Conservation (phyloP, 345 rosid genomes). For the Linum trigynum region DNA sequence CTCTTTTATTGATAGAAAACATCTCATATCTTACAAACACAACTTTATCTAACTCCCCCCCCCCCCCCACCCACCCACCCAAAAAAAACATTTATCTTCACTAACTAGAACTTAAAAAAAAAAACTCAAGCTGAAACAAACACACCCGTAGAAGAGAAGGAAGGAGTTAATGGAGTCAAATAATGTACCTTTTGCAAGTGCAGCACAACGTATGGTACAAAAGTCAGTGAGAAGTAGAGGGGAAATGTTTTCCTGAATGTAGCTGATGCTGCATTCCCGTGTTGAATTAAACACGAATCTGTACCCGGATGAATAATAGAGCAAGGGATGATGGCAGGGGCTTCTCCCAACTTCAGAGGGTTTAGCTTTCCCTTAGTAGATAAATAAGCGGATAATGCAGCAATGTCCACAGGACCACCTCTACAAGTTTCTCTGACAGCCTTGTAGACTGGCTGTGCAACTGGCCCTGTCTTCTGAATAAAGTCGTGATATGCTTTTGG, state of each 20-base stretch:
- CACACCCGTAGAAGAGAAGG: neutral
- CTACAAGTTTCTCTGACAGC: slow-evolving; percentile 91
- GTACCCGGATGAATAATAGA: slow-evolving; percentile 84
- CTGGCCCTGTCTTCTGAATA: slow-evolving; percentile 97
- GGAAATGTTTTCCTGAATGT: slow-evolving; percentile 97
- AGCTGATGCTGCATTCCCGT: slow-evolving; percentile 79
- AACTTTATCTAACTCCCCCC: no score
- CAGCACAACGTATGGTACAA: slow-evolving; percentile 92
- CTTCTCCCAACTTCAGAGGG: slow-evolving; percentile 55
- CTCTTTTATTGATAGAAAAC: no score
- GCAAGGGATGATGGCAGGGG: slow-evolving; percentile 81
- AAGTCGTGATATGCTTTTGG: slow-evolving; percentile 90
- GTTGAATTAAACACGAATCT: slow-evolving; percentile 64
- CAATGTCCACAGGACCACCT: slow-evolving; percentile 72
- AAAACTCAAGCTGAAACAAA: no score
- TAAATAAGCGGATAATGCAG: slow-evolving; percentile 59
- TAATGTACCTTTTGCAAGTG: slow-evolving; percentile 72
- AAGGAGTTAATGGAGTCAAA: slow-evolving; percentile 13
- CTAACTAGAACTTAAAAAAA: no score
- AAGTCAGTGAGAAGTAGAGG: slow-evolving; percentile 89
- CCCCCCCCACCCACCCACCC: no score
- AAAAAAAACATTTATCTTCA: no score
- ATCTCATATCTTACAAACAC: no score
- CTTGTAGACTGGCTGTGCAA: slow-evolving; percentile 75
- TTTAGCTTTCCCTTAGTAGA: slow-evolving; percentile 38